Base-by-base conservation (phyloP, 2,329 filamentous ascomycete genomes). In the Colletotrichum echinochloae region DNA sequence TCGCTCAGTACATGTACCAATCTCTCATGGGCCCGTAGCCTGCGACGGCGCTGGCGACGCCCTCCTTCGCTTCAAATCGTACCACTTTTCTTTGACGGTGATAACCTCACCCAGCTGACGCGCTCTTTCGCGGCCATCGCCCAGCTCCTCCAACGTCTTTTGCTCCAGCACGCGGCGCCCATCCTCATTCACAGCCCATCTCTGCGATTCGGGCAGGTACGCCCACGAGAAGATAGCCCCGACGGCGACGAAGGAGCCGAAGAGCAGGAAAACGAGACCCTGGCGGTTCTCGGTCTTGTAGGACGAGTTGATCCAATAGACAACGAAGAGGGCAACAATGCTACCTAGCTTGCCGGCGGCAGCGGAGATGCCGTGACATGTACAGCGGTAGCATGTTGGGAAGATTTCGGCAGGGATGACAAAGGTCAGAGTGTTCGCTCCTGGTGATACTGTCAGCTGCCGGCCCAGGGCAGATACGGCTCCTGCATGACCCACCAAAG, bases 331-430 rank as follows among this genome's bases (percentile, higher is more conserved):
- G 60, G 85, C 86, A 6, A 86, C 77, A 60, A 90, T 84, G 68
- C 86, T 87, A 30, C 88, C 88, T 1, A 88, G 77, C 74, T 90
- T 90, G 14, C 88, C 89, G 0, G 85, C 84, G 0, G 88, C 88
- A 0, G 89, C 88, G 0, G 88, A 88, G 62, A 90, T 88, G 30
- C 88, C 88, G 74, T 90, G 88, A 69, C 88, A 90, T 0, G 88
- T 89, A 60, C 85, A 89, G 49, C 89, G 85, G 74, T 90, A 91
- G 72, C 85, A 84, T 2, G 89, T 91, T 0, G 88, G 89, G 76
- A 91, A 92, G 51, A 90, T 86, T 75, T 91, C 89, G 51, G 88
- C 89, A 1, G 89, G 88, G 20, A 91, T 86, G 64, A 91, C 87
- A 74, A 91, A 90, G 0, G 88, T 91, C 14, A 90, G 84, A 0